Evolutionary conservation across 495 filamentous ascomycete genomes (phyloP).

Genomic region (Lepraria neglecta): DNA sequence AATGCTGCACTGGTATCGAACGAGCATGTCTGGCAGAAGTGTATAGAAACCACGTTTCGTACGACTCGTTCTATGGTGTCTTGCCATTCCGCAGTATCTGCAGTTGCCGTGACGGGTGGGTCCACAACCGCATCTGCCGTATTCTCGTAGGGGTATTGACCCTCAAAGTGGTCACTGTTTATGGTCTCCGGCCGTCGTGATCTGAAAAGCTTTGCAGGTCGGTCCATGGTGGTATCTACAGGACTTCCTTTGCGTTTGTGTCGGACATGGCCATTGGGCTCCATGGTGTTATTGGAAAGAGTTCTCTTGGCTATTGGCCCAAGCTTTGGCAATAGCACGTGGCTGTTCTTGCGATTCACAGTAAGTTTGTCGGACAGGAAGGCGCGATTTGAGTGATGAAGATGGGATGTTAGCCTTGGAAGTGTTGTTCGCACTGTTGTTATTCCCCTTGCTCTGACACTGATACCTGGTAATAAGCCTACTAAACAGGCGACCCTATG

Average conservation of each 20-base stretch:
- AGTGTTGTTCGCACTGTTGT: neutral
- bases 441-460: neutral
- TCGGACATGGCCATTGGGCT: conserved; percentile 45
- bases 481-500: conserved; percentile 15
- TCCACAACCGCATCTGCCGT: conserved; percentile 38
- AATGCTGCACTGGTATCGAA: conserved; percentile 95
- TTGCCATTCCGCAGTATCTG: conserved; percentile 95
- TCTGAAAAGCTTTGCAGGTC: conserved; percentile 52
- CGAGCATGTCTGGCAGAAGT: conserved; percentile 96
- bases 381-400: neutral
- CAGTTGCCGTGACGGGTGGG: conserved; percentile 47
- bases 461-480: conserved; percentile 9
- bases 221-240: conserved; percentile 41
- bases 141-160: conserved; percentile 42
- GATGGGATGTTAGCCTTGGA: conserved; percentile 10
- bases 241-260: conserved; percentile 58
- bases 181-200: conserved; percentile 41
- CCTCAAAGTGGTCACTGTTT: conserved; percentile 45
- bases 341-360: neutral
- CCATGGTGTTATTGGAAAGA: conserved; percentile 37
- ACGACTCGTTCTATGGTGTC: conserved; percentile 91
- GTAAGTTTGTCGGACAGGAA: neutral
- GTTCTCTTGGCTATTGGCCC: conserved; percentile 8
- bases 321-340: neutral
- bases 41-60: conserved; percentile 88